These are phyloP conservation scores for Heliamphora exappendiculata DNA, from an alignment of 148 eudicot species.

Conservation along the genomic window DNA sequence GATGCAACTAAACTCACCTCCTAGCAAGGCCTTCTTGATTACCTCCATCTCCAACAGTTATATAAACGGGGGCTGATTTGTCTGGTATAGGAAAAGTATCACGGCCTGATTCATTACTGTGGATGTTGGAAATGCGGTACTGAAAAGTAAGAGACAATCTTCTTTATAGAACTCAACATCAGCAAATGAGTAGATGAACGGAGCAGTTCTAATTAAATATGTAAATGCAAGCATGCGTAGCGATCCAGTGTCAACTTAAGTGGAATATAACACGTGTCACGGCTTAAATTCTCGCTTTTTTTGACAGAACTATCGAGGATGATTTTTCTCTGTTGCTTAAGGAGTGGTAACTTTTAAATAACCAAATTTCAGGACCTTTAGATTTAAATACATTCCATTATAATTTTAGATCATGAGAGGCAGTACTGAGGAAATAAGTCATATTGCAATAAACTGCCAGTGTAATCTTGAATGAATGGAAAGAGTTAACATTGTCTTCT, in stretches of 20 bases:
- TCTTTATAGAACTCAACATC: no score
- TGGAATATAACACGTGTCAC: not conserved
- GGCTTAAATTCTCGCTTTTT: not conserved
- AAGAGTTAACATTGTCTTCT: no score
- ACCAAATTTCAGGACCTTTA: no score
- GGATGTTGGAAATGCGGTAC: conserved; percentile 82
- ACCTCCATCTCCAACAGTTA: conserved; percentile 97
- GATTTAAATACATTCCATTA: no score
- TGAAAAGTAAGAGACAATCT: conserved; percentile 29
- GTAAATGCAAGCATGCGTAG: not conserved
- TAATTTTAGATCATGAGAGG: no score
- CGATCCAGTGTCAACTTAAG: not conserved
- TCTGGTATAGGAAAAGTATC: conserved; percentile 54
- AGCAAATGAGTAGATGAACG: no score
- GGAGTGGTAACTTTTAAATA: no score
- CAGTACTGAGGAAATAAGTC: no score
- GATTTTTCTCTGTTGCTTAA: not conserved
- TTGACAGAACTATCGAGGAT: not conserved
- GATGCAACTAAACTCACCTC: conserved; percentile 33
- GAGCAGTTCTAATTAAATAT: not conserved
- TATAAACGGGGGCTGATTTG: conserved; percentile 74
- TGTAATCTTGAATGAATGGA: no score
- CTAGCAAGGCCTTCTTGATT: conserved; percentile 92
- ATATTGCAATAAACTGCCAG: no score
- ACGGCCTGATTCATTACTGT: conserved; percentile 49